These are phyloP conservation scores for Aaosphaeria pasadenensis DNA, from an alignment of 2,329 filamentous ascomycete species.

Conservation along the genomic window DNA sequence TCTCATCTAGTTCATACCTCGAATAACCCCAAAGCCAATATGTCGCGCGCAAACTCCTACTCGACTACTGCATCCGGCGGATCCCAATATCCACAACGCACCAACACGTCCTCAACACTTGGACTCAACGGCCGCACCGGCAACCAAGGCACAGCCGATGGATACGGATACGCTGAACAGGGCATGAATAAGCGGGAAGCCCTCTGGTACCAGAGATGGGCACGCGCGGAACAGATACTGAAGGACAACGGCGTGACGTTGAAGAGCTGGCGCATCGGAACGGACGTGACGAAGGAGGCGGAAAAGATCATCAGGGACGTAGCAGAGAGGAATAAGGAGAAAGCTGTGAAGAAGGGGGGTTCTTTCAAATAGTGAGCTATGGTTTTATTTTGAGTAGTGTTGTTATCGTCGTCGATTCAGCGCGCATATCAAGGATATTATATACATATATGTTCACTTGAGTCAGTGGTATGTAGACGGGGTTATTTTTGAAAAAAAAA, in stretches of 20 bases:
- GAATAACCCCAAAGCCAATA: conserved; percentile 15
- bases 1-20: conserved; percentile 8
- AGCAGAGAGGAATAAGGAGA: conserved; percentile 22
- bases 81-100: conserved; percentile 4
- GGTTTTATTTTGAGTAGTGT: neutral
- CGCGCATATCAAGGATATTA: too few species aligned
- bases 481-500: too few species aligned
- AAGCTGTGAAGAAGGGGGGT: conserved; percentile 3
- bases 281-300: conserved; percentile 67
- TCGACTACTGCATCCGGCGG: conserved; percentile 12
- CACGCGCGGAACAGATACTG: conserved; percentile 61
- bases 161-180: conserved; percentile 7
- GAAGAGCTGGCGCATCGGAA: conserved; percentile 70
- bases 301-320: conserved; percentile 61
- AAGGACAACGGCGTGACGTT: conserved; percentile 64
- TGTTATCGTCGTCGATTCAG: neutral
- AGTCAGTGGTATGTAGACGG: too few species aligned
- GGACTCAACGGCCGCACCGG: conserved; percentile 11
- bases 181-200: conserved; percentile 66
- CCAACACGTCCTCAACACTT: conserved; percentile 22
- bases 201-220: conserved; percentile 68
- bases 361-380: neutral
- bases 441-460: neutral
- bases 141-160: conserved; percentile 3
- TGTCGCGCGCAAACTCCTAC: conserved; percentile 19